Evolutionary conservation across 2,329 filamentous ascomycete genomes (phyloP), one percentile per base, ranked within the genome.

Genomic region (Cryphonectria radicalis): DNA sequence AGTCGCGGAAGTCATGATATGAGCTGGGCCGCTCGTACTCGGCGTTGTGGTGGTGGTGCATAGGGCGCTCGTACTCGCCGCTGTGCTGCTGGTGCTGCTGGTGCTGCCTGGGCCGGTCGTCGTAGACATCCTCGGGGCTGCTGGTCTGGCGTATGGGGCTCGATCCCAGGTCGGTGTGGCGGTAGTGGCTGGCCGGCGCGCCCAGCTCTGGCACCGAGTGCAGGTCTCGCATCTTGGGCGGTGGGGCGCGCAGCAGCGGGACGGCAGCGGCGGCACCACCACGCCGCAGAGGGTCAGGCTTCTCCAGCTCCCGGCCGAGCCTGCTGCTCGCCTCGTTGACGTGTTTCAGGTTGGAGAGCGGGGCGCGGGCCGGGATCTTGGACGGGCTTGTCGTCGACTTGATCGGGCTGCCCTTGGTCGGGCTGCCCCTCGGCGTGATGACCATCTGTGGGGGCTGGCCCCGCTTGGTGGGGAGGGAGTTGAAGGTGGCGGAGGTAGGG

Each of bases 171-270:
- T 84, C 86, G 0, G 82, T 77, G 14, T 81, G 78, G 65, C 84
- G 84, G 76, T 88, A 88, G 7, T 82, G 82, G 74, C 85, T 86
- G 19, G 74, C 75, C 0, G 86, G 85, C 0, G 86, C 84, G 72
- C 86, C 85, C 25, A 89, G 81, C 66, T 88, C 85, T 2, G 85
- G 84, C 11, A 84, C 81, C 10, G 84, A 82, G 63, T 82, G 78
- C 66, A 98, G 86, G 59, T 97, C 94, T 74, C 95, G 91, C 94
- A 98, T 98, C 80, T 94, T 96, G 65, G 95, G 95, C 17, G 95
- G 95, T 50, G 94, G 93, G 1, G 91, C 91, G 73, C 90, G 86
- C 77, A 86, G 80, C 62, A 84, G 80, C 0, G 88, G 88, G 67
- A 85, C 83, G 62, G 85, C 82, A 32, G 32, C 32, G 67, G 84